phyloP scores from a whole-genome alignment of 495 filamentous ascomycete species.

The Extremus antarcticus region DNA sequence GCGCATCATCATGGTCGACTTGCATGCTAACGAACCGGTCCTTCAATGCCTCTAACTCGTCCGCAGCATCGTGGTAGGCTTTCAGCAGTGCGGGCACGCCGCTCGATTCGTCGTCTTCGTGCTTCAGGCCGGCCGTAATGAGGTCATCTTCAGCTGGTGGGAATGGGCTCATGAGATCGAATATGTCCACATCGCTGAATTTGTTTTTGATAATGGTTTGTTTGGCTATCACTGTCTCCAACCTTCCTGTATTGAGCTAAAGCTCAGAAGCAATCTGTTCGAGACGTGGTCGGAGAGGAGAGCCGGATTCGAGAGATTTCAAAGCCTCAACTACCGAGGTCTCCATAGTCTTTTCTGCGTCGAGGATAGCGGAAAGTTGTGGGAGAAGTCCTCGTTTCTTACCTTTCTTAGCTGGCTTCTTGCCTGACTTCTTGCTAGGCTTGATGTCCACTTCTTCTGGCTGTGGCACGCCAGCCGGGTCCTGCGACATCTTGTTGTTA shows the following conservation, averaged over 20 bases:
- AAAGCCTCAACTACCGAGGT: background rate
- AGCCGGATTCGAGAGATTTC: background rate
- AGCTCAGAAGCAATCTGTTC: slow-evolving; percentile 34
- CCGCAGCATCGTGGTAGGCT: background rate
- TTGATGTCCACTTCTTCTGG: no score
- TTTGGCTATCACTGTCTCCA: background rate
- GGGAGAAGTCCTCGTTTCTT: no score
- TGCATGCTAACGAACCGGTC: background rate
- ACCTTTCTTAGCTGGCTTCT: no score
- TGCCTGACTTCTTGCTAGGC: no score
- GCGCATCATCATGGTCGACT: background rate
- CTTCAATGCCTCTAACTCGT: background rate
- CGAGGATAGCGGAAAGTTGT: background rate
- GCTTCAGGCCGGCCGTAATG: background rate
- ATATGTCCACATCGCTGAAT: no score
- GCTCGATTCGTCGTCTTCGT: background rate
- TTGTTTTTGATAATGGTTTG: background rate
- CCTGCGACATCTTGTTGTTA: no score
- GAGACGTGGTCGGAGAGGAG: background rate
- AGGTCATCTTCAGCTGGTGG: background rate
- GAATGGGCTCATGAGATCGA: background rate
- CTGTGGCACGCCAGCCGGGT: no score
- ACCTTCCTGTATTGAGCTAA: slow-evolving; percentile 39
- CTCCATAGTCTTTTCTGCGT: background rate
- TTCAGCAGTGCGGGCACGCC: background rate